Evolutionary conservation across 2,329 filamentous ascomycete species (phyloP), one percentile per base, ranked within the genome.

Genomic region (Nemania sp.): DNA sequence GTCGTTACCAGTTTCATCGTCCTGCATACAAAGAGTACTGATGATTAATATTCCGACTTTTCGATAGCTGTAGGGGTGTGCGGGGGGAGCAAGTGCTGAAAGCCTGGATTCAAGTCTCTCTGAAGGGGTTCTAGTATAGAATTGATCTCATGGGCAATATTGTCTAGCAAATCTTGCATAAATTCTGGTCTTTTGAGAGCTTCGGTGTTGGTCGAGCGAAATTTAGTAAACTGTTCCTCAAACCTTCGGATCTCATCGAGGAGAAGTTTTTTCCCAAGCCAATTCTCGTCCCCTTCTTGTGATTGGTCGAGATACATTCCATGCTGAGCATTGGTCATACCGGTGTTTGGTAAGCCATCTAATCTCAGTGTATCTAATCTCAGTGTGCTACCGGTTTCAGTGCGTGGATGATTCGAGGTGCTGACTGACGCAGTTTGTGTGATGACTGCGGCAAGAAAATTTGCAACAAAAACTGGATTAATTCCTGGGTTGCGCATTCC

Each of bases 381-480:
- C 7, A 52, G 52, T 14, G 66, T 60, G 6, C 42, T 52, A n/a
- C 61, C 58, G 34, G 64, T 57, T 33, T 73, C 73, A 52, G 75
- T 75, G 52, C 75, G 72, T 3, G 69, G 65, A 42, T 73, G 66
- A 8, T 70, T 73, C 2, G 73, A 75, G 15, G 68, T 70, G 52
- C 72, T 74, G 64, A 77, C 73, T 1, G 72, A 74, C 1, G 76
- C 74, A 41, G 78, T 74, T 61, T 79, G 77, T 43, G 73, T 73
- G 15, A 81, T 73, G 17, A 80, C 68, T 0, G 77, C 79, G 0
- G 74, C 76, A n/a, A 80, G 69, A 0, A 80, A n/a, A n/a, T n/a
- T n/a, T n/a, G n/a, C n/a, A n/a, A n/a, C n/a, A n/a, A n/a, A n/a
- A n/a, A n/a, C n/a, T n/a, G n/a, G n/a, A n/a, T n/a, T n/a, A n/a